Evolutionary conservation across 805 yeast genomes (phyloP), one percentile per base, ranked within the genome.

Genomic region (Ogataea siamensis): DNA sequence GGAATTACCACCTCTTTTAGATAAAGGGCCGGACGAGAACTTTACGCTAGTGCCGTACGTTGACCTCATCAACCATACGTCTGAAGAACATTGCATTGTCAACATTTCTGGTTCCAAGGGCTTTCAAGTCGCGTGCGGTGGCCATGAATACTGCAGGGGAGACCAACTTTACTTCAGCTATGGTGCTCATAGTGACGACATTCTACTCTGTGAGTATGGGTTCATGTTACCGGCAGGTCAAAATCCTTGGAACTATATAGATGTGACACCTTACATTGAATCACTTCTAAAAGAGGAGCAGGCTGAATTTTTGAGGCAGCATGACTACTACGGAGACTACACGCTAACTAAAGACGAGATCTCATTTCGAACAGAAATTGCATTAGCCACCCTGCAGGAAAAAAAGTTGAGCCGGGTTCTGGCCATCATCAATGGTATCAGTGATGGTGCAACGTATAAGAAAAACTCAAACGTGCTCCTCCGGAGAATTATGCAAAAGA

Each of bases 41-140:
- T 80, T 91, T 65, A 87, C 98, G 2, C 65, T 91, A 76, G 97
- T 91, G 0, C 99, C 99, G 0, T 81, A 68, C 46, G 88, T 89
- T 16, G 99, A 91, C 63, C 84, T 86, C 57, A 64, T 91, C 35
- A 93, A 91, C 61, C 98, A 91, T 60, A 53, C 55, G 3, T 37
- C 66, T 25, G 69, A 71, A 5, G 74, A 70, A 28, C 80, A 76
- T 45, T 76, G 87, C 46, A 64, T 59, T 15, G 70, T 81, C 35
- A 55, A 68, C 45, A 69, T 71, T 24, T 66, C 70, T 31, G 32
- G 54, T 13, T 43, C 52, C 7, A 49, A 53, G 15, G 83, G 84
- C 1, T 80, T 83, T 61, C 66, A 67, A 18, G 85, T 83, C 2
- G 49, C 51, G n/a, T 56, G 72, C 0, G 53, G 62, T 12, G 15